Percentiles rank a stretch among this genome's conserved stretches.
Conservation (phyloP, 2,329 filamentous ascomycete species). For the Lachnum nothofagi region DNA sequence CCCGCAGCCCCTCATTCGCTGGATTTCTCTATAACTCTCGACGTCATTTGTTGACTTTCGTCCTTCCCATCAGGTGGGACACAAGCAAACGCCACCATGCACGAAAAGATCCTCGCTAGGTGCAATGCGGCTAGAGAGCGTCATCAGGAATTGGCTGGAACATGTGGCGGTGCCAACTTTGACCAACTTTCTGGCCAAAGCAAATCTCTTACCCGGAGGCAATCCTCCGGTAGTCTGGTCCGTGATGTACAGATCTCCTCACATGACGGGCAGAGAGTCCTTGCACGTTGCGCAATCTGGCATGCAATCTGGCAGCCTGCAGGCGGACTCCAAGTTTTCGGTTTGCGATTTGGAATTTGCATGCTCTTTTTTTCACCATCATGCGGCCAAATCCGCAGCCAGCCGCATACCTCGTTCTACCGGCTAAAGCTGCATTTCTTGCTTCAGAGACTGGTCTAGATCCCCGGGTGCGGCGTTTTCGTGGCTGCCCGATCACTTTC, state of each 20-base stretch:
- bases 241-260: not conserved
- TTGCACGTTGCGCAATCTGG: not conserved
- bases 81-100: too few relatives aligned
- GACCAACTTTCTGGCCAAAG: too few relatives aligned
- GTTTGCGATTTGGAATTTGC: not conserved
- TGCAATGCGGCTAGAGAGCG: not conserved
- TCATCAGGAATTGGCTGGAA: not conserved
- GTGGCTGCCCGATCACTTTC: not conserved
- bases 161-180: slow-evolving; percentile 16
- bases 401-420: too few relatives aligned
- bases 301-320: not conserved
- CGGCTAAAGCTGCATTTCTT: too few relatives aligned
- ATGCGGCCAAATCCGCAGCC: too few relatives aligned
- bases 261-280: not conserved
- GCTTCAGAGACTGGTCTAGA: slow-evolving; percentile 1
- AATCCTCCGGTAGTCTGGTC: too few relatives aligned
- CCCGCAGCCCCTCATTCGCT: slow-evolving; percentile 10
- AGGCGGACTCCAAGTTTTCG: not conserved
- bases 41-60: too few relatives aligned
- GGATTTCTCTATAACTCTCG: slow-evolving; percentile 2
- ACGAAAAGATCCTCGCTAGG: too few relatives aligned
- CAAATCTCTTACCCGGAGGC: too few relatives aligned
- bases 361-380: too few relatives aligned
- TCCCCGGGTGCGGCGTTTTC: not conserved
- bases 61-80: too few relatives aligned